A percentile compares a stretch with the other conserved stretches of the same genome.
Evolutionary conservation across 2,329 filamentous ascomycete genomes (phyloP).

Genomic region (Penicillium fuscoglaucum): DNA sequence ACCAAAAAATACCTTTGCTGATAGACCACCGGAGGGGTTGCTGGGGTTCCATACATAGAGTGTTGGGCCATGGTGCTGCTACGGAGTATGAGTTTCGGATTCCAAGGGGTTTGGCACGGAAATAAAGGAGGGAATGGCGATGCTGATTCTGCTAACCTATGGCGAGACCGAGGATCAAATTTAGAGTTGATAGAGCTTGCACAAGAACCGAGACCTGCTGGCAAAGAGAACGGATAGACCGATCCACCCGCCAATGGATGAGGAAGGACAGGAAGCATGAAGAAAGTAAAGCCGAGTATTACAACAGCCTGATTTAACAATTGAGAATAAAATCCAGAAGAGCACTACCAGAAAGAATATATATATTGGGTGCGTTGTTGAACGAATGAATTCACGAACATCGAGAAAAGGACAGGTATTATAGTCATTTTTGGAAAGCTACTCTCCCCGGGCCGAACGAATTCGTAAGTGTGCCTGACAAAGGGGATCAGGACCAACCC

Average conservation of each 20-base stretch:
- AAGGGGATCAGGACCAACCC: conserved; percentile 12
- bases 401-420: conserved; percentile 3
- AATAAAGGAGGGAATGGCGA: conserved; percentile 4
- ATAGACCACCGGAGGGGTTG: conserved; percentile 34
- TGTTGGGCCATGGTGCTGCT: conserved; percentile 34
- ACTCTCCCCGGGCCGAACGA: conserved; percentile 8
- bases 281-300: conserved; percentile 13
- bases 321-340: background rate
- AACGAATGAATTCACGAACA: background rate
- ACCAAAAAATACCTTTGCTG: conserved; percentile 39
- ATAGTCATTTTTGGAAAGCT: background rate
- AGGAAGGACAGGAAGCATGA: conserved; percentile 36
- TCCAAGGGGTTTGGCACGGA: conserved; percentile 4
- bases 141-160: conserved; percentile 36
- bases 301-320: conserved; percentile 8
- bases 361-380: background rate
- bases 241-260: conserved; percentile 34
- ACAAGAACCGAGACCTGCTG: conserved; percentile 31
- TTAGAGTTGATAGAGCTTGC: conserved; percentile 33
- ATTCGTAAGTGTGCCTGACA: conserved; percentile 25
- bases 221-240: conserved; percentile 33
- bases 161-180: conserved; percentile 36
- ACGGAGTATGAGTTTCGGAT: conserved; percentile 26
- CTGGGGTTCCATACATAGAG: conserved; percentile 32
- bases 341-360: background rate